Evolutionary conservation across 2,329 filamentous ascomycete genomes (phyloP).

Genomic region (Pseudogymnoascus sp.): DNA sequence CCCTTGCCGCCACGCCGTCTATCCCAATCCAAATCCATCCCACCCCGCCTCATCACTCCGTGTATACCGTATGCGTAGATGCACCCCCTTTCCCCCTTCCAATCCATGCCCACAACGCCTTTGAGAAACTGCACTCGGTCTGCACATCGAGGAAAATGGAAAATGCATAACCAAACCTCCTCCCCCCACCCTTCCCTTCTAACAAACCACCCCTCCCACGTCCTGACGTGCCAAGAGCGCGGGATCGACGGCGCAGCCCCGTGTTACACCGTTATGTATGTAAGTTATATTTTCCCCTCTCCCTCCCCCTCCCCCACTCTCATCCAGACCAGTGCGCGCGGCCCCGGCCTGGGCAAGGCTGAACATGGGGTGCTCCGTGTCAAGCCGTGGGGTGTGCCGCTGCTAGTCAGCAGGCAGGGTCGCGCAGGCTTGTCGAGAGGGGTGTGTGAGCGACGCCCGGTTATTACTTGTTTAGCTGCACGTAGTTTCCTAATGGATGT

Average conservation of each 20-base stretch:
- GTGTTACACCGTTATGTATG: constrained; percentile 7
- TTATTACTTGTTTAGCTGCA: constrained; percentile 32
- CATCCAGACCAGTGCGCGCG: neutral
- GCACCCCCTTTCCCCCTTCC: neutral
- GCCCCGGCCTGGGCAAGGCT: neutral
- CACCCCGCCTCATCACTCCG: neutral
- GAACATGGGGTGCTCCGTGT: neutral
- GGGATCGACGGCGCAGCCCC: constrained; percentile 1
- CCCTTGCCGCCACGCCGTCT: neutral
- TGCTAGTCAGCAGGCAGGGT: neutral
- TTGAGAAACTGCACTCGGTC: neutral
- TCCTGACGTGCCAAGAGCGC: neutral
- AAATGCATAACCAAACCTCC: neutral
- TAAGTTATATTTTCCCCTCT: neutral
- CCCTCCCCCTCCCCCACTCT: neutral
- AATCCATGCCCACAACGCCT: neutral
- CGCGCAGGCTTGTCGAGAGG: neutral
- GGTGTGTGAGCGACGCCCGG: constrained; percentile 9
- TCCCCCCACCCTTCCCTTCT: neutral
- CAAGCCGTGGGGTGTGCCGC: neutral
- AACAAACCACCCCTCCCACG: neutral
- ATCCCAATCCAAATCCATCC: neutral
- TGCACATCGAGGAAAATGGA: neutral
- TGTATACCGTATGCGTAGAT: neutral
- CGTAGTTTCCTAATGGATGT: constrained; percentile 36